phyloP scores from a whole-genome alignment of 805 yeast species.

The Hanseniaspora pseudoguilliermondii region DNA sequence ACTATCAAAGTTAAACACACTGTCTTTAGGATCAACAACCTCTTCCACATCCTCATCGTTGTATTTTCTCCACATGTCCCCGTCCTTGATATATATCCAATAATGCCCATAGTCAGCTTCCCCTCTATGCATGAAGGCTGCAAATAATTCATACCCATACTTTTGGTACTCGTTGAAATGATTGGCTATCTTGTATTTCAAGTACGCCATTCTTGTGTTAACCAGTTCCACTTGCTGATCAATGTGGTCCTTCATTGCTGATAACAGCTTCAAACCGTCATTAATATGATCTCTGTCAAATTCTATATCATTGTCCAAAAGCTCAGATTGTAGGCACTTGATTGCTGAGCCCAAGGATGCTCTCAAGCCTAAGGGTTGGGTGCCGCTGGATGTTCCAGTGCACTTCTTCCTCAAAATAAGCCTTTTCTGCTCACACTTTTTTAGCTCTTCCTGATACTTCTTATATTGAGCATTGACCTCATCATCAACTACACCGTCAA shows the following conservation, averaged over 20 bases:
- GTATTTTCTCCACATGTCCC: conserved; percentile 67
- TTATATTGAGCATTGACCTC: conserved; percentile 22
- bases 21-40: conserved; percentile 40
- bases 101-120: conserved; percentile 95
- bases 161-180: conserved; percentile 47
- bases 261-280: conserved; percentile 24
- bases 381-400: conserved; percentile 25
- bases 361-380: conserved; percentile 28
- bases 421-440: conserved; percentile 33
- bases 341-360: conserved; percentile 46
- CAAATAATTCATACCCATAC: conserved; percentile 72
- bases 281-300: conserved; percentile 27
- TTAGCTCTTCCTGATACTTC: conserved; percentile 47
- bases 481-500: conserved; percentile 43
- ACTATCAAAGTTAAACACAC: conserved; percentile 51
- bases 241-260: conserved; percentile 35
- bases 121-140: conserved; percentile 89
- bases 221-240: conserved; percentile 35
- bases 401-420: conserved; percentile 28
- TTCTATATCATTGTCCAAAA: conserved; percentile 31
- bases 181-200: conserved; percentile 38
- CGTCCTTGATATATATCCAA: conserved; percentile 76
- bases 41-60: conserved; percentile 92
- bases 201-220: conserved; percentile 30
- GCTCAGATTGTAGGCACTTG: conserved; percentile 39